These are phyloP conservation scores for Pogostemon cablin DNA, from an alignment of 257 asterid genomes.

Conservation along the genomic window DNA sequence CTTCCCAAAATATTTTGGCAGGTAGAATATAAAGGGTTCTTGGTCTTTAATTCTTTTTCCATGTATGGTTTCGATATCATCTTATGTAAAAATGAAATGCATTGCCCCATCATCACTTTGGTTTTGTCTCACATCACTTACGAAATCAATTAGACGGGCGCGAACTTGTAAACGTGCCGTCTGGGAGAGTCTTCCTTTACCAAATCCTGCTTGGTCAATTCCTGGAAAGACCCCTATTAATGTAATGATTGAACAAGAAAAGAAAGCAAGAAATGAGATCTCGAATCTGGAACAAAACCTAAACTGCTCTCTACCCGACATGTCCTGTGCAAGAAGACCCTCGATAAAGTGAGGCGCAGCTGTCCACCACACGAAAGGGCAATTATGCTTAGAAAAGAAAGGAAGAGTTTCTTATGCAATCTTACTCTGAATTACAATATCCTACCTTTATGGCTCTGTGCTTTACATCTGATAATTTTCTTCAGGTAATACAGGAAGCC, in stretches of 20 bases:
- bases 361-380: too few species aligned
- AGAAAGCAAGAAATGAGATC: too few species aligned
- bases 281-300: too few species aligned
- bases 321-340: too few species aligned
- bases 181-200: too few species aligned
- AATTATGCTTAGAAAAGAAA: too few species aligned
- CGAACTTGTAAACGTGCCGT: too few species aligned
- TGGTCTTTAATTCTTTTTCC: conserved; percentile 49
- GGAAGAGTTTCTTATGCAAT: background rate
- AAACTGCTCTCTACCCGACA: too few species aligned
- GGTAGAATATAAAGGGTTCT: conserved; percentile 43
- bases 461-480: conserved; percentile 31
- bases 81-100: background rate
- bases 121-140: too few species aligned
- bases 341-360: too few species aligned
- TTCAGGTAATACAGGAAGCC: conserved; percentile 62
- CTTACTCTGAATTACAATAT: background rate
- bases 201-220: too few species aligned
- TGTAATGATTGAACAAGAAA: conserved; percentile 1
- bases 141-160: too few species aligned
- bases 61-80: conserved; percentile 46
- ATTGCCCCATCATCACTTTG: conserved; percentile 1
- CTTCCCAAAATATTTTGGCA: conserved; percentile 74
- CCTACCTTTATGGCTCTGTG: conserved; percentile 17
- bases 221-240: background rate